Evolutionary conservation across 257 asterid genomes (phyloP).

Genomic region (Solanum arcanum): DNA sequence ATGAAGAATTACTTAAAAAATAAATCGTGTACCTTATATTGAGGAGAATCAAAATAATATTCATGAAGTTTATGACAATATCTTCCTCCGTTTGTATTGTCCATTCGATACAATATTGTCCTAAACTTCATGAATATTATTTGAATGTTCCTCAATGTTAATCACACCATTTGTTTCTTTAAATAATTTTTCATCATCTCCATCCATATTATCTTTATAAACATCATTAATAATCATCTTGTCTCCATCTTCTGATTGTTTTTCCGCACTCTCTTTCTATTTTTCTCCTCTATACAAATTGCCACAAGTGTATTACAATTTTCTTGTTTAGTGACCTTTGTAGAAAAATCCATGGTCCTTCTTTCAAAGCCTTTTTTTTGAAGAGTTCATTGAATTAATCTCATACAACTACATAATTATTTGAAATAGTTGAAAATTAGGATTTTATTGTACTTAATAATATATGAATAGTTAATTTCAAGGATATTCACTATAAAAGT

Average conservation of each 20-base stretch:
- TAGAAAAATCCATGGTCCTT: neutral
- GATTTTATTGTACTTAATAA: neutral
- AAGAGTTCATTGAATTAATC: neutral
- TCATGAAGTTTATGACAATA: neutral
- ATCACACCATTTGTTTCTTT: neutral
- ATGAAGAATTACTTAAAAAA: neutral
- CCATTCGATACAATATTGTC: neutral
- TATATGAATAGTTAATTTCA: neutral
- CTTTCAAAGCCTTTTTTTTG: neutral
- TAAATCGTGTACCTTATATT: too few species aligned
- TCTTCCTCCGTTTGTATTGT: neutral
- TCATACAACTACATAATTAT: neutral
- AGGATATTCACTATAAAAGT: neutral
- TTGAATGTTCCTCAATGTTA: neutral
- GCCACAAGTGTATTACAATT: neutral
- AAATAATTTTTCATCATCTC: neutral
- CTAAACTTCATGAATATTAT: neutral
- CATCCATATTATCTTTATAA: neutral
- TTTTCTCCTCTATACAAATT: neutral
- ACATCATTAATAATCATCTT: neutral
- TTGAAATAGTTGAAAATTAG: neutral
- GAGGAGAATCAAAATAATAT: too few species aligned
- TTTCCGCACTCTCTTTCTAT: neutral
- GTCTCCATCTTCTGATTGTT: neutral
- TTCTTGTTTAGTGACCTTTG: neutral